A percentile compares a stretch with the other conserved stretches of the same genome.
phyloP scores from a whole-genome alignment of 805 yeast species.

The Debaryomyces hansenii region DNA sequence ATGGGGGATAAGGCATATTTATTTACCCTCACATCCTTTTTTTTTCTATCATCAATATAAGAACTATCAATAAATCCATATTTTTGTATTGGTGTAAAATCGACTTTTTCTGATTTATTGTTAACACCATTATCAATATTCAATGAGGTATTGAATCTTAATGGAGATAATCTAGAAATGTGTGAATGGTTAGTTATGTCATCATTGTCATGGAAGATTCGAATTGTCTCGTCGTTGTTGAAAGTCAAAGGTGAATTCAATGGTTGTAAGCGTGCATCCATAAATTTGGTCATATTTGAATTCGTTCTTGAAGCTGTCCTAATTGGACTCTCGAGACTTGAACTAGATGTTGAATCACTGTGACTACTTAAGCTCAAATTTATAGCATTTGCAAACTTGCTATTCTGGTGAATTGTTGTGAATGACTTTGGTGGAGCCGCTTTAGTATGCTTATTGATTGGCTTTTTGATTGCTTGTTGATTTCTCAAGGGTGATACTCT shows the following conservation, averaged over 20 bases:
- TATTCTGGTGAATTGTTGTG: constrained; percentile 6
- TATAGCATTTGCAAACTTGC: constrained; percentile 11
- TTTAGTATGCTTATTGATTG: not conserved
- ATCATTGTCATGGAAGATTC: constrained; percentile 1
- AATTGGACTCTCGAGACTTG: constrained; percentile 9
- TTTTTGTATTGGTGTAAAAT: not conserved
- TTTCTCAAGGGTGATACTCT: constrained; percentile 1
- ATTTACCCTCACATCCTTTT: not conserved
- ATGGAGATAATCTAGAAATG: constrained; percentile 12
- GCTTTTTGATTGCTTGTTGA: constrained; percentile 3
- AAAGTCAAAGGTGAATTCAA: constrained; percentile 16
- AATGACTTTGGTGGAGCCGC: not conserved
- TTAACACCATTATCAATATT: constrained; percentile 3
- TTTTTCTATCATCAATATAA: not conserved
- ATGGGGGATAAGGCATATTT: constrained; percentile 1
- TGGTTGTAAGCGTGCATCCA: constrained; percentile 13
- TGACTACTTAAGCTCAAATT: constrained; percentile 3
- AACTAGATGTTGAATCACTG: constrained; percentile 6
- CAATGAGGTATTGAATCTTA: constrained; percentile 5
- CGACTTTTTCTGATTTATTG: not conserved
- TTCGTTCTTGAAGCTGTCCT: constrained; percentile 3
- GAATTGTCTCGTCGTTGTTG: not conserved
- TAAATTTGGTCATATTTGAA: constrained; percentile 2
- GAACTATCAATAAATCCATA: not conserved
- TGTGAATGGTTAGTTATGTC: constrained; percentile 5